Evolutionary conservation across 495 filamentous ascomycete genomes (phyloP), one percentile per base, ranked within the genome.

Genomic region (Trichoderma gamsii): DNA sequence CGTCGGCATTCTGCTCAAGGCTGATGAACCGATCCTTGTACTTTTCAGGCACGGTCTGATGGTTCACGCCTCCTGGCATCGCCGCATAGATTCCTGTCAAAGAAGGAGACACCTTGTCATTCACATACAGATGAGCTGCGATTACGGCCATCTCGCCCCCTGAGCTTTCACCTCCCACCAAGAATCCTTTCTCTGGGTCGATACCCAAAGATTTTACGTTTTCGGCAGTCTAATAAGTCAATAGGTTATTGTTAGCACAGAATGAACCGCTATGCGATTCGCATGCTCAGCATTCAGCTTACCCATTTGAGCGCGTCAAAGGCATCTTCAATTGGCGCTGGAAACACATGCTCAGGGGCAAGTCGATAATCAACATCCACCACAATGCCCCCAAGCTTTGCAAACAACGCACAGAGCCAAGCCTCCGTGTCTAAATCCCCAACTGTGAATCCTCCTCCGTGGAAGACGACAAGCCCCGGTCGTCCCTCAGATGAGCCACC

Each of bases 271-370:
- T 56, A 7, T 25, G 2, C 25, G 4, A 56, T 15, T 66, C 11
- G 38, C n/a, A 41, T 41, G 12, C 9, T 3, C n/a, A 49, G 27
- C 25, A 27, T 4, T 21, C 32, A 0, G 56, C 72, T 16, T 63
- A 82, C 75, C 82, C 84, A 83, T 67, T 77, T 73, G 49, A 82
- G 69, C n/a, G 76, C 78, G 71, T 86, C 84, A 73, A 75, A 83
- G 41, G 75, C 81, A 71, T 85, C 83, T n/a, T 85, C 68, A 4
- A 75, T 66, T 1, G 77, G 70, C 0, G 73, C 70, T 0, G 82
- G 82, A 68, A 83, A 84, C 35, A 75, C 72, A 66, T 81, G 68
- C 49, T 83, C 81, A 3, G 82, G 82, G 0, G 80, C 78, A 3
- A 80, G 76, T 38, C 81, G 75, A 66, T 83, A 85, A 18, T 77